phyloP scores from a whole-genome alignment of 257 asterid genomes.

The Solanum boliviense region DNA sequence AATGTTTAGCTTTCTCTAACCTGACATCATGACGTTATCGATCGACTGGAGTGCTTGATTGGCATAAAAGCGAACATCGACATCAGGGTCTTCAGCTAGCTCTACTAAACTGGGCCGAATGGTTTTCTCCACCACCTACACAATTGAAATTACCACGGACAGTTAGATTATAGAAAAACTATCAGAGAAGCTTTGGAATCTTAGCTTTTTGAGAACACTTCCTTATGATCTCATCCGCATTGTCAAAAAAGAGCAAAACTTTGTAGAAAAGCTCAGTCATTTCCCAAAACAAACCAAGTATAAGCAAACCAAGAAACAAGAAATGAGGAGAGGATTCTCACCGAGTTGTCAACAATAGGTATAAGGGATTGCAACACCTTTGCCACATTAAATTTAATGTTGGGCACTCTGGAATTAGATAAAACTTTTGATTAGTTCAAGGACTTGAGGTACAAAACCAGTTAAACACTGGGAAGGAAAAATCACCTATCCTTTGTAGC shows the following conservation, averaged over 20 bases:
- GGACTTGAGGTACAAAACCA: neutral
- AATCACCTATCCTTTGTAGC: slow-evolving; percentile 52
- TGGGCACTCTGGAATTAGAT: slow-evolving; percentile 41
- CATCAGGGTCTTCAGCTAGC: slow-evolving; percentile 62
- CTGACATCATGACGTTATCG: slow-evolving; percentile 51
- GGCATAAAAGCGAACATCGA: slow-evolving; percentile 58
- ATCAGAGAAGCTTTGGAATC: neutral
- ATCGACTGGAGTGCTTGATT: slow-evolving; percentile 51
- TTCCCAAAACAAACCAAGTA: neutral
- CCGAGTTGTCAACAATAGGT: slow-evolving; percentile 56
- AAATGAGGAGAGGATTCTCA: slow-evolving; percentile 9
- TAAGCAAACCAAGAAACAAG: neutral
- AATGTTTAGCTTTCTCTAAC: slow-evolving; percentile 11
- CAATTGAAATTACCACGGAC: neutral
- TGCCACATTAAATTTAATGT: slow-evolving; percentile 61
- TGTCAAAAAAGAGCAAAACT: neutral
- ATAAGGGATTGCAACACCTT: slow-evolving; percentile 64
- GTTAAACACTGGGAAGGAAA: neutral
- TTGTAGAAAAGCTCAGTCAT: neutral
- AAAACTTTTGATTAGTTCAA: neutral
- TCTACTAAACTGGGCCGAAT: slow-evolving; percentile 56
- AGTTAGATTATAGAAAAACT: neutral
- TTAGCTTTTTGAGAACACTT: neutral
- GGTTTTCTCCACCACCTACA: slow-evolving; percentile 48
- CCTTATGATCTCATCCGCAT: neutral